Conservation (phyloP, 768 basidiomycete species). For the Aureoboletus auriporus region DNA sequence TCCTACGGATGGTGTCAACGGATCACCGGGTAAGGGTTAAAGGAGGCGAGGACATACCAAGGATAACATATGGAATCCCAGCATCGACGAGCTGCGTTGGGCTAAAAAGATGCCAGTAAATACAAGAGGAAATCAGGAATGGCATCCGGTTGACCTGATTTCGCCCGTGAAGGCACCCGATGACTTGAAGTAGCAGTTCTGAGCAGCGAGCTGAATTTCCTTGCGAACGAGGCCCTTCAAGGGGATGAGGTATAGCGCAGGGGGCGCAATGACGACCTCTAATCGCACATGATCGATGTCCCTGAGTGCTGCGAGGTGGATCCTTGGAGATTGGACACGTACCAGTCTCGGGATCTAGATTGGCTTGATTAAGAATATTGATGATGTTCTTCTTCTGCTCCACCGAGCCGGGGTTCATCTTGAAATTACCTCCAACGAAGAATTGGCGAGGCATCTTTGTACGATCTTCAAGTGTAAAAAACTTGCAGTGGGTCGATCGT, state of each 20-base stretch:
- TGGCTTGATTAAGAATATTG: constrained; percentile 69
- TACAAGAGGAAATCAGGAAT: background rate
- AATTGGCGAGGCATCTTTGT: constrained; percentile 71
- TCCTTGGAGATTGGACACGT: constrained; percentile 11
- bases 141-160: constrained; percentile 60
- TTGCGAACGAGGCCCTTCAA: constrained; percentile 58
- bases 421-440: constrained; percentile 98
- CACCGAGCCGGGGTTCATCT: constrained; percentile 82
- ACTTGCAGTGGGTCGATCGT: background rate
- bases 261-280: constrained; percentile 96
- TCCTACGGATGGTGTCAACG: constrained; percentile 40
- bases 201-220: constrained; percentile 78
- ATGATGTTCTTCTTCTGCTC: constrained; percentile 64
- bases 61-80: constrained; percentile 86
- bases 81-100: constrained; percentile 83
- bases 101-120: constrained; percentile 35
- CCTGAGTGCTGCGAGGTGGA: constrained; percentile 6
- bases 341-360: constrained; percentile 78
- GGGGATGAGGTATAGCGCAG: constrained; percentile 81
- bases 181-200: constrained; percentile 84
- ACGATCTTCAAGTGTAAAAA: background rate
- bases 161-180: constrained; percentile 96
- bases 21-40: background rate
- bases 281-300: background rate
- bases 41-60: constrained; percentile 47